Base-by-base conservation (phyloP, 192 early-diverging fungal genomes). In the Coemansia sp. region DNA sequence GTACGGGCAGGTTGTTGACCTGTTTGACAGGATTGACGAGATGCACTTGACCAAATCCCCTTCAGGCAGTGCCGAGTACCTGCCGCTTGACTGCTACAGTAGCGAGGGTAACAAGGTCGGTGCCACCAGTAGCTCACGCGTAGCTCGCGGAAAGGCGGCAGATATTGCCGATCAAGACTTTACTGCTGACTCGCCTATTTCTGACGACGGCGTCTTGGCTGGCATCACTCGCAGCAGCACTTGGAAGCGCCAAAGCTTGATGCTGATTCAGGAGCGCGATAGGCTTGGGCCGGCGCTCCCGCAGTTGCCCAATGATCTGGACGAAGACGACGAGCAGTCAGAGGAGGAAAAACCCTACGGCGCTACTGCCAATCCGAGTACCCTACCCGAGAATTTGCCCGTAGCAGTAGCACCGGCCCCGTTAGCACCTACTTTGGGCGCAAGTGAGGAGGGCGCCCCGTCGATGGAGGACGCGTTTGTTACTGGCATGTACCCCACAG, bases 61-160 rank as follows among this genome's bases (percentile, higher is more conserved):
- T 20, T 64, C 79, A 3, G 70, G 66, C 23, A 76, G 73, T 61
- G 73, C 67, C 33, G 79, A 82, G 68, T 82, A 82, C 33, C 70
- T 82, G 25, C 73, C 79, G 26, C 36, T 82, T 2, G 79, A 72
- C 52, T 60, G 45, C 1, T 73, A 73, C 61, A 61, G 41, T 55
- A 38, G 39, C 42, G 63, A 62, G 16, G 58, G 61, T 14, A 62
- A 21, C 16, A 21, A n/a, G 20, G 57, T 48, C 23, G 35, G 61
- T 4, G 48, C 11, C 18, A 37, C n/a, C 56, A 36, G 31, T 34
- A 58, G 56, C 34, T n/a, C n/a, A 8, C 45, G 12, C 20, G 12
- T 37, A 25, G 20, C 45, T 23, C 31, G 61, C 34, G 61, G 61
- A 12, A 56, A 56, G 60, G 33, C 52, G 16, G 23, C 26, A 11